phyloP scores from a whole-genome alignment of 257 asterid genomes.

The Eucommia ulmoides region DNA sequence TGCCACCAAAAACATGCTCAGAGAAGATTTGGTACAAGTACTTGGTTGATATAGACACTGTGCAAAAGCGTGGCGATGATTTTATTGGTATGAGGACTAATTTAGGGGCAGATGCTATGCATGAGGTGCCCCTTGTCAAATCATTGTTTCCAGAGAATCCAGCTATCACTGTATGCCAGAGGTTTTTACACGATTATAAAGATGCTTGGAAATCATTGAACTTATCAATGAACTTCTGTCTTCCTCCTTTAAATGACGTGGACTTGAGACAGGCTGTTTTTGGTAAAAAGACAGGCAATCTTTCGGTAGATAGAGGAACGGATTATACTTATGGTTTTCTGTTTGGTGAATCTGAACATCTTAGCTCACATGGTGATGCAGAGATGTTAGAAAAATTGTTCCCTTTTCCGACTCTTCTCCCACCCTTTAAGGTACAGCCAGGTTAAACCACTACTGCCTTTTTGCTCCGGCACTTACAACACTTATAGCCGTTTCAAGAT shows the following conservation, averaged over 20 bases:
- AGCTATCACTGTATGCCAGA: slow-evolving; percentile 54
- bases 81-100: slow-evolving; percentile 12
- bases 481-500: slow-evolving; percentile 7
- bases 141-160: slow-evolving; percentile 66
- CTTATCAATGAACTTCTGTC: slow-evolving; percentile 53
- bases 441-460: slow-evolving; percentile 5
- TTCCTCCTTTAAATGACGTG: slow-evolving; percentile 82
- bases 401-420: slow-evolving; percentile 95
- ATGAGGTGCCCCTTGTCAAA: slow-evolving; percentile 17
- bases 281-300: slow-evolving; percentile 23
- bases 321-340: slow-evolving; percentile 51
- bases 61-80: slow-evolving; percentile 15
- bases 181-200: slow-evolving; percentile 31
- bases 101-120: slow-evolving; percentile 13
- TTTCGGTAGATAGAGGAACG: slow-evolving; percentile 30
- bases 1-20: slow-evolving; percentile 20
- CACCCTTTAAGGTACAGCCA: slow-evolving; percentile 50
- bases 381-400: slow-evolving; percentile 57
- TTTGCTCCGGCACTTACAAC: background rate
- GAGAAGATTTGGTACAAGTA: slow-evolving; percentile 58
- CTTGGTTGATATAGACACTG: slow-evolving; percentile 31
- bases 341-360: slow-evolving; percentile 48
- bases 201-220: slow-evolving; percentile 70
- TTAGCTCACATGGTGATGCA: slow-evolving; percentile 45
- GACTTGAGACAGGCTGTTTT: slow-evolving; percentile 63